Percentiles rank a stretch among this genome's conserved stretches.
Evolutionary conservation across 176 grass and related monocot species (phyloP).

Genomic region (Secale cereale): DNA sequence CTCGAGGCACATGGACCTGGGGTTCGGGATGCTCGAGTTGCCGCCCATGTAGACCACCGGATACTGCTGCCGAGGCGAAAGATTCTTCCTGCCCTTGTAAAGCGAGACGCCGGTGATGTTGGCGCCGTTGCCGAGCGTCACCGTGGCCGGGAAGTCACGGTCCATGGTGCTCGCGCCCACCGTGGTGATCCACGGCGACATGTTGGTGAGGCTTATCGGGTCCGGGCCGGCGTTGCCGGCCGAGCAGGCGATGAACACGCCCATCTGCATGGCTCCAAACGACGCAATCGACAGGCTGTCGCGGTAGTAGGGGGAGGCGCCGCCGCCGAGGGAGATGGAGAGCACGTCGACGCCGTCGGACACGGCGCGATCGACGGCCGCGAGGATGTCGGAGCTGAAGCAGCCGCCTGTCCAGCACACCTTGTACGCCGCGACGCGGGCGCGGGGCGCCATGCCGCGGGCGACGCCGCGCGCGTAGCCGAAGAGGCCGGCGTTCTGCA

Average conservation of each 20-base stretch:
- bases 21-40: constrained; percentile 61
- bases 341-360: constrained; percentile 93
- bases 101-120: constrained; percentile 86
- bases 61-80: constrained; percentile 48
- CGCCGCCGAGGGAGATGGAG: constrained; percentile 98
- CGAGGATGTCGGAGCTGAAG: constrained; percentile 99
- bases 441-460: constrained; percentile 86
- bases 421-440: constrained; percentile 90
- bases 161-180: constrained; percentile 97
- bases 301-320: constrained; percentile 67
- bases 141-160: constrained; percentile 76
- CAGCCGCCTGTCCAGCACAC: constrained; percentile 96
- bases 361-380: constrained; percentile 87
- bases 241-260: constrained; percentile 95
- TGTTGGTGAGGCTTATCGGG: constrained; percentile 85
- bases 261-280: constrained; percentile 96
- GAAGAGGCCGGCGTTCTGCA: constrained; percentile 63
- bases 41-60: constrained; percentile 71
- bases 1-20: constrained; percentile 83
- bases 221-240: constrained; percentile 92
- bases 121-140: constrained; percentile 63
- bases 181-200: constrained; percentile 95
- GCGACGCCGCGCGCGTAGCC: constrained; percentile 84
- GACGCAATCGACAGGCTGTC: constrained; percentile 87
- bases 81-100: constrained; percentile 56